A percentile compares a stretch with the other conserved stretches of the same genome.
These are phyloP conservation scores for Botrytis hyacinthi DNA, from an alignment of 2,329 filamentous ascomycete species.

Conservation along the genomic window DNA sequence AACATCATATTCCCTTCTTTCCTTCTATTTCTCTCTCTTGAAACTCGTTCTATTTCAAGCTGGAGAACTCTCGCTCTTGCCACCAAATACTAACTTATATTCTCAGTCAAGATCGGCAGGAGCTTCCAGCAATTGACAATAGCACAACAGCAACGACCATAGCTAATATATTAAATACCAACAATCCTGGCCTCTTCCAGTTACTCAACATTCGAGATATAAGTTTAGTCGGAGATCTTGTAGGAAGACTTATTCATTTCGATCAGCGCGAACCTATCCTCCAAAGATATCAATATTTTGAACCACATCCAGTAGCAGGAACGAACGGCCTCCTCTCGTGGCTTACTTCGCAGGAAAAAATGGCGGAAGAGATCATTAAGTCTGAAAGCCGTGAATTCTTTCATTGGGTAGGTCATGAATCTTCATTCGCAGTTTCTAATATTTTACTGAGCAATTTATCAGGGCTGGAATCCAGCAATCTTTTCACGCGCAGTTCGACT, in stretches of 20 bases:
- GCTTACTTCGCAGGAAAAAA: constrained; percentile 10
- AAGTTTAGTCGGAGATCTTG: background rate
- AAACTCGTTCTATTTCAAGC: background rate
- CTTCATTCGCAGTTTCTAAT: background rate
- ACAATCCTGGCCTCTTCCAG: background rate
- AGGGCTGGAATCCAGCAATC: constrained; percentile 11
- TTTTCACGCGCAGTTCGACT: constrained; percentile 8
- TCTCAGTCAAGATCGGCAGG: background rate
- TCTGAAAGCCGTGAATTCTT: background rate
- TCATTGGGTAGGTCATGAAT: background rate
- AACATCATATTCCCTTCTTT: background rate
- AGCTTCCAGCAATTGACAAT: background rate
- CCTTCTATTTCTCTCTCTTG: background rate
- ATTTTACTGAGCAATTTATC: background rate
- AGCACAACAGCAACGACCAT: background rate
- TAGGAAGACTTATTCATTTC: constrained; percentile 10
- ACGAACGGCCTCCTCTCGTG: constrained; percentile 3
- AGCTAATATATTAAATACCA: background rate
- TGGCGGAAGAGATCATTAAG: background rate
- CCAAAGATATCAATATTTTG: background rate
- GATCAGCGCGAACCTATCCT: background rate
- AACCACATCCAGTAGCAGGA: constrained; percentile 8
- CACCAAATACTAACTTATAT: constrained; percentile 1
- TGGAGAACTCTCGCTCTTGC: background rate
- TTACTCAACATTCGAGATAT: background rate